These are phyloP conservation scores for Talaromyces sp. DNA, from an alignment of 2,329 filamentous ascomycete species.

Conservation along the genomic window DNA sequence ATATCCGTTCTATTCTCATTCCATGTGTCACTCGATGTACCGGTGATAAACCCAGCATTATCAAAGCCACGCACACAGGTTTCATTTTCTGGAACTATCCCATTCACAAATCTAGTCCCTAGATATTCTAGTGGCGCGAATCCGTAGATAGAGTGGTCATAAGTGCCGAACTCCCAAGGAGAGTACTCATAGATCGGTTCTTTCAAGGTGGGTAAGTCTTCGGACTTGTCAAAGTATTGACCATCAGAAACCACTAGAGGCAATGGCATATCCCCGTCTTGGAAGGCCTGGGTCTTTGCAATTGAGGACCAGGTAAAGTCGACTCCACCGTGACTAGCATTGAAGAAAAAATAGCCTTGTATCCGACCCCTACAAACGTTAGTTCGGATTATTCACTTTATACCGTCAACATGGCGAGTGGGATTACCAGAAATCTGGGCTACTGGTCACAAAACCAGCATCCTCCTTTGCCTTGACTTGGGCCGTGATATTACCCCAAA, in stretches of 20 bases:
- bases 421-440: conserved; percentile 75
- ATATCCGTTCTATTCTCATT: neutral
- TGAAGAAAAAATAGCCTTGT: conserved; percentile 42
- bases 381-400: conserved; percentile 17
- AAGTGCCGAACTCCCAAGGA: conserved; percentile 73
- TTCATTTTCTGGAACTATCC: conserved; percentile 52
- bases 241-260: conserved; percentile 69
- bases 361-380: conserved; percentile 51
- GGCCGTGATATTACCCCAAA: conserved; percentile 57
- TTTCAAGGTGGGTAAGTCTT: conserved; percentile 54
- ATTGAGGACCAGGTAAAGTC: conserved; percentile 80
- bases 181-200: conserved; percentile 74
- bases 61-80: conserved; percentile 75
- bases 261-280: conserved; percentile 60
- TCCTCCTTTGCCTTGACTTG: conserved; percentile 58
- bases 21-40: conserved; percentile 54
- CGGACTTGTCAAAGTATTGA: conserved; percentile 42
- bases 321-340: conserved; percentile 67
- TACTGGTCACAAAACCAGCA: conserved; percentile 62
- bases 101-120: conserved; percentile 66
- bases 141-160: conserved; percentile 65
- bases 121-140: conserved; percentile 68
- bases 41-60: conserved; percentile 77
- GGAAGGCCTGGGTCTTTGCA: conserved; percentile 57
- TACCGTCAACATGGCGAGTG: no score